Evolutionary conservation across 1,284 basidiomycete genomes (phyloP).

Genomic region (Leccinum pachyderme): DNA sequence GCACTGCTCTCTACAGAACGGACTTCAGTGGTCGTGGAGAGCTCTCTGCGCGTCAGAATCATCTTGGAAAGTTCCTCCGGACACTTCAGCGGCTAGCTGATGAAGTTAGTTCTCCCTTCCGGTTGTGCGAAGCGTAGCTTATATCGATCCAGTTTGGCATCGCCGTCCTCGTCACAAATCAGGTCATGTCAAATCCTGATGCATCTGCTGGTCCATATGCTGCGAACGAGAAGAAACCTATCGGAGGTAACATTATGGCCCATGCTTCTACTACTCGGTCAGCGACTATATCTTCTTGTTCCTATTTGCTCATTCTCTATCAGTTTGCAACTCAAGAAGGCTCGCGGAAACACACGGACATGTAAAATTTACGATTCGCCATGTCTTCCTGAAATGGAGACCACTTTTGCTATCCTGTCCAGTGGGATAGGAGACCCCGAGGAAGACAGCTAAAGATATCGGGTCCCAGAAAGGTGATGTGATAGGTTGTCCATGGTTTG

Average conservation of each 20-base stretch:
- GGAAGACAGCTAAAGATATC: constrained; percentile 57
- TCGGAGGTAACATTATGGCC: constrained; percentile 95
- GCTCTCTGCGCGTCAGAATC: constrained; percentile 91
- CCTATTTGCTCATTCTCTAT: constrained; percentile 11
- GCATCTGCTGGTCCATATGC: constrained; percentile 88
- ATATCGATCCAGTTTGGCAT: constrained; percentile 78
- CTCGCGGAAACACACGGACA: constrained; percentile 87
- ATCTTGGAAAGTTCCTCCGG: constrained; percentile 96
- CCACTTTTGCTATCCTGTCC: constrained; percentile 88
- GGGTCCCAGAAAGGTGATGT: background rate
- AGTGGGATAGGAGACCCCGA: constrained; percentile 92
- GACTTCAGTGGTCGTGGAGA: constrained; percentile 97
- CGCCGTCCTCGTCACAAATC: constrained; percentile 96
- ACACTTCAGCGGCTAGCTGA: constrained; percentile 93
- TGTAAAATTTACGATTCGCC: constrained; percentile 99
- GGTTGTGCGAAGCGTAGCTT: constrained; percentile 3
- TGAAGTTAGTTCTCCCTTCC: constrained; percentile 58
- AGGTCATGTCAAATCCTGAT: constrained; percentile 98
- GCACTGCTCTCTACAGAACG: constrained; percentile 93
- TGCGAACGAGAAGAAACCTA: constrained; percentile 94
- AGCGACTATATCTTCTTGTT: constrained; percentile 13
- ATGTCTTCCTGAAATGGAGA: constrained; percentile 96
- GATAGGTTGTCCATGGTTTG: constrained; percentile 4
- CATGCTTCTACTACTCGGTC: constrained; percentile 93
- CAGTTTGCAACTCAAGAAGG: constrained; percentile 91